A percentile compares a stretch with the other conserved stretches of the same genome.
These are phyloP conservation scores for Penicillium paxilli DNA, from an alignment of 495 filamentous ascomycete genomes.

Conservation along the genomic window DNA sequence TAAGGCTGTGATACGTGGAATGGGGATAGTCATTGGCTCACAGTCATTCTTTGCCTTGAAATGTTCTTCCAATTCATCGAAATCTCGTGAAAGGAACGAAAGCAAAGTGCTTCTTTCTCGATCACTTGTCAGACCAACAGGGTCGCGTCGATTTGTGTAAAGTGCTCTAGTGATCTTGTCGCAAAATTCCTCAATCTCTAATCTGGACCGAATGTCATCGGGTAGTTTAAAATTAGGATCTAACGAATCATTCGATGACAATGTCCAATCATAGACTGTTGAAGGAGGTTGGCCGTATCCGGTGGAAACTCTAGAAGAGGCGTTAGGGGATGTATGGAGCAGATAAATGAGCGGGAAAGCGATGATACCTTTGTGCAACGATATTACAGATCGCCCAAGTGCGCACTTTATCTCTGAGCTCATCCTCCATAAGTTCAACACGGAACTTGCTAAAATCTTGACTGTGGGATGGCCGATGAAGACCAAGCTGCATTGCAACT, in stretches of 20 bases:
- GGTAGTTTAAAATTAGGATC: slow-evolving; percentile 68
- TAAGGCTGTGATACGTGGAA: background rate
- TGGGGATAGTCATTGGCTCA: slow-evolving; percentile 21
- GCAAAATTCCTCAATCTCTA: slow-evolving; percentile 80
- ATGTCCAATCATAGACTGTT: slow-evolving; percentile 85
- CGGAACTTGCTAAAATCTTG: slow-evolving; percentile 87
- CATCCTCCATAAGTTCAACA: slow-evolving; percentile 80
- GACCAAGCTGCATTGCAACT: slow-evolving; percentile 83
- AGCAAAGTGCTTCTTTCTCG: slow-evolving; percentile 68
- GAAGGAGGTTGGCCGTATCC: slow-evolving; percentile 88
- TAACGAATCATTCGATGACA: slow-evolving; percentile 62
- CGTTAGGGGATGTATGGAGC: background rate
- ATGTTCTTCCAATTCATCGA: slow-evolving; percentile 51
- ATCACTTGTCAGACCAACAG: slow-evolving; percentile 70
- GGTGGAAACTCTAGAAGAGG: slow-evolving; percentile 65
- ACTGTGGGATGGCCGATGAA: slow-evolving; percentile 85
- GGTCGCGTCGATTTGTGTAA: slow-evolving; percentile 77
- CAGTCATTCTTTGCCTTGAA: slow-evolving; percentile 44
- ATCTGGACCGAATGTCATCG: slow-evolving; percentile 62
- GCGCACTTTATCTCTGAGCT: slow-evolving; percentile 78
- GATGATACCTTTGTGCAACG: slow-evolving; percentile 79
- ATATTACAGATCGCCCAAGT: slow-evolving; percentile 95
- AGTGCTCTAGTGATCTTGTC: slow-evolving; percentile 85
- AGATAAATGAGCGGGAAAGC: slow-evolving; percentile 1
- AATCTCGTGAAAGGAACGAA: slow-evolving; percentile 52